phyloP scores from a whole-genome alignment of 352 stramenopile genomes.

The Globisporangium cederbergense region DNA sequence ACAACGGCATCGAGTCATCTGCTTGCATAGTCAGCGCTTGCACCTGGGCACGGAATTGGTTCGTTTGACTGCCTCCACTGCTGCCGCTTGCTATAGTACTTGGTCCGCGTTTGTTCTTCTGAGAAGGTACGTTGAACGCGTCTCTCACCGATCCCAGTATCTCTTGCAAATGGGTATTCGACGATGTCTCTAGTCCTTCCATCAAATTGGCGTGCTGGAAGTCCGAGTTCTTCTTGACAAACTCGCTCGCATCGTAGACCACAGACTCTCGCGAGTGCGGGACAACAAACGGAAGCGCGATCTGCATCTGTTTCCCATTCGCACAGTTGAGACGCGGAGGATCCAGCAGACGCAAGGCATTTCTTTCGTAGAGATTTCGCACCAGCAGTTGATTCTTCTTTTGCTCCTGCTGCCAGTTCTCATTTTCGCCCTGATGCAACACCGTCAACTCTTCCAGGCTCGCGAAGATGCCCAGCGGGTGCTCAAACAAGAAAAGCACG shows the following conservation, averaged over 20 bases:
- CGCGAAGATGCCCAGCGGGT: constrained; percentile 53
- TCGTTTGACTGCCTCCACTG: constrained; percentile 19
- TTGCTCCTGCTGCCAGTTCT: constrained; percentile 37
- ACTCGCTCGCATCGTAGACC: constrained; percentile 56
- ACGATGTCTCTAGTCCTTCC: constrained; percentile 27
- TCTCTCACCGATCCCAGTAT: constrained; percentile 23
- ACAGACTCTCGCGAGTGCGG: constrained; percentile 45
- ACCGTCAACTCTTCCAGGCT: constrained; percentile 68
- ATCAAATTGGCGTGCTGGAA: constrained; percentile 40
- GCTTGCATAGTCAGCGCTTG: constrained; percentile 21
- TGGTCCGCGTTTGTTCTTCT: constrained; percentile 4
- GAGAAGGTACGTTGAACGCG: background rate
- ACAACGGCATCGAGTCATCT: constrained; percentile 30
- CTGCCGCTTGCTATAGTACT: background rate
- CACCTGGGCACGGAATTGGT: constrained; percentile 43
- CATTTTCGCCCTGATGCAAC: constrained; percentile 54
- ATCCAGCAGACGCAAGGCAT: constrained; percentile 21
- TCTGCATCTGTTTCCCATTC: constrained; percentile 9
- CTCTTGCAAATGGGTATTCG: constrained; percentile 21
- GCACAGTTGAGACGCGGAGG: constrained; percentile 19
- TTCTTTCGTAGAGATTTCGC: constrained; percentile 60
- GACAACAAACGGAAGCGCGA: constrained; percentile 38
- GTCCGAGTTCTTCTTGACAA: constrained; percentile 72
- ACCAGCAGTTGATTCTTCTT: constrained; percentile 72
- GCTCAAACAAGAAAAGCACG: constrained; percentile 46